Evolutionary conservation across 23 red algal genomes (phyloP).

Genomic region (Agarophyton chilense): DNA sequence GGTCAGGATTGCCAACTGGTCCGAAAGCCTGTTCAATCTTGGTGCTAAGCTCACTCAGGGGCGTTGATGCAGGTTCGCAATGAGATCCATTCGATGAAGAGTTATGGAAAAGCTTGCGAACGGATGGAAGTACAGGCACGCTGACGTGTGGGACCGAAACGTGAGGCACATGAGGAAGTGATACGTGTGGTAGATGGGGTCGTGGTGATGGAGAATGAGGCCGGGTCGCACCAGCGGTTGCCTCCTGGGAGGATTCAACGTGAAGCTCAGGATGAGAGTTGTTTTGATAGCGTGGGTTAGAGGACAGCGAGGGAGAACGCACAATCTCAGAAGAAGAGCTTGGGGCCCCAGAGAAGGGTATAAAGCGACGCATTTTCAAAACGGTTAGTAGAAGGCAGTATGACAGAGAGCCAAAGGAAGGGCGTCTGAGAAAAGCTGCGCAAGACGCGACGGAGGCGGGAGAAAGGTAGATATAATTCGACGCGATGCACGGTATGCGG

Average conservation of each 20-base stretch:
- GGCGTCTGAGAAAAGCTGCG: too few relatives aligned
- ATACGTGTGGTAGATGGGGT: constrained; percentile 17
- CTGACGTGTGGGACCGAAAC: constrained; percentile 15
- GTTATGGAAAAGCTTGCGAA: constrained; percentile 18
- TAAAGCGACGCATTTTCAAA: constrained; percentile 27
- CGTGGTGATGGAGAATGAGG: not conserved
- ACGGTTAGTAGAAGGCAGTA: not conserved
- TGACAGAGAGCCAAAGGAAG: not conserved
- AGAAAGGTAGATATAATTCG: too few relatives aligned
- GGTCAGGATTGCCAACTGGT: constrained; percentile 8
- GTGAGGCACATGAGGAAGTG: constrained; percentile 15
- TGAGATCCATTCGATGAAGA: not conserved
- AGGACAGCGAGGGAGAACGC: not conserved
- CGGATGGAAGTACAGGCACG: constrained; percentile 14
- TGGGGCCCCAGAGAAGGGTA: constrained; percentile 5
- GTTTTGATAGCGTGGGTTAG: not conserved
- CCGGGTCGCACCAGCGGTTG: not conserved
- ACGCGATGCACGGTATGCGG: too few relatives aligned
- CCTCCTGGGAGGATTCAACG: not conserved
- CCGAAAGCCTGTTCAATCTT: constrained; percentile 34
- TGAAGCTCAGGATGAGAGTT: not conserved
- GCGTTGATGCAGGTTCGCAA: not conserved
- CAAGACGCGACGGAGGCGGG: too few relatives aligned
- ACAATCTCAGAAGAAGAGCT: not conserved
- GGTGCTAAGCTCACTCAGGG: constrained; percentile 18